Evolutionary conservation across 352 stramenopile genomes (phyloP).

Genomic region (Phytophthora fragariaefolia): DNA sequence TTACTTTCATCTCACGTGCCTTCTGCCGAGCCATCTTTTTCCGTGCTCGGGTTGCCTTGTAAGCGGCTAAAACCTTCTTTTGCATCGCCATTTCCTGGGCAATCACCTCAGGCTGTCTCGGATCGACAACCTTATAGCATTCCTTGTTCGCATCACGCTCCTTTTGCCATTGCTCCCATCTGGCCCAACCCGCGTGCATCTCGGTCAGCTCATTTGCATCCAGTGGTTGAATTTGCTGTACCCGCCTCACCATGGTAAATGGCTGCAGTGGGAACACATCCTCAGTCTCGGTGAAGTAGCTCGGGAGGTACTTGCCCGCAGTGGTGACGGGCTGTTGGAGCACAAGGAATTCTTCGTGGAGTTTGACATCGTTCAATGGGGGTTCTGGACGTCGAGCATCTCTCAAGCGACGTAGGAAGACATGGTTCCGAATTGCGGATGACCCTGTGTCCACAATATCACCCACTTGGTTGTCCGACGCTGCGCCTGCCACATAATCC

Average conservation of each 20-base stretch:
- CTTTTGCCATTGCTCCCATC: constrained; percentile 60
- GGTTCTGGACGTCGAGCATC: not conserved
- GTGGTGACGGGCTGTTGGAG: constrained; percentile 54
- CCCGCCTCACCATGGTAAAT: constrained; percentile 54
- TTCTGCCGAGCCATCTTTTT: constrained; percentile 73
- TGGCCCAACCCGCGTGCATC: constrained; percentile 45
- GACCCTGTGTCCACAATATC: not conserved
- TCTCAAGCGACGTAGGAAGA: constrained; percentile 38
- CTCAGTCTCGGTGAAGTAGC: constrained; percentile 35
- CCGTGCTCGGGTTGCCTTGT: constrained; percentile 63
- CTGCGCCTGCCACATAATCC: constrained; percentile 28
- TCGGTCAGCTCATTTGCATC: constrained; percentile 34
- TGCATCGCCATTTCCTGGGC: constrained; percentile 61
- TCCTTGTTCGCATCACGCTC: constrained; percentile 67
- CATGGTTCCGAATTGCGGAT: constrained; percentile 2
- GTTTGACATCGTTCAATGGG: constrained; percentile 51
- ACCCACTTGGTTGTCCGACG: constrained; percentile 14
- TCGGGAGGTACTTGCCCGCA: constrained; percentile 49
- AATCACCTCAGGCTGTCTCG: constrained; percentile 54
- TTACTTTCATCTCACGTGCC: constrained; percentile 51
- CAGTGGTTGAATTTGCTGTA: constrained; percentile 59
- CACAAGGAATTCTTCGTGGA: constrained; percentile 41
- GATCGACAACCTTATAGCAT: constrained; percentile 71
- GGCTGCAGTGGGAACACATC: constrained; percentile 19
- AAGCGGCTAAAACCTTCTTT: constrained; percentile 72